phyloP scores from a whole-genome alignment of 345 rosid species.

The Moricandia arvensis region DNA sequence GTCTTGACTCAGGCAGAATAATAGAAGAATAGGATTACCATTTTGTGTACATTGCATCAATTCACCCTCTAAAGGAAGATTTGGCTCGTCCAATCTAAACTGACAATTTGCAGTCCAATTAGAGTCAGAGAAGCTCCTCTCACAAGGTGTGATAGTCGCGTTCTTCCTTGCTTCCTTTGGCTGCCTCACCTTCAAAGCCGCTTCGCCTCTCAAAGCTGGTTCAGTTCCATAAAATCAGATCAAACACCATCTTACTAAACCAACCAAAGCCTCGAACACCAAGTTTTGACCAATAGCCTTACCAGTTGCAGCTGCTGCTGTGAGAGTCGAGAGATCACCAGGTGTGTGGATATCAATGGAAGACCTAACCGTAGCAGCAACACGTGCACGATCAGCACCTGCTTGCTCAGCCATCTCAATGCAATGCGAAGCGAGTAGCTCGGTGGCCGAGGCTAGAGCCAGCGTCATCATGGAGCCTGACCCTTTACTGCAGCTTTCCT shows the following conservation, averaged over 20 bases:
- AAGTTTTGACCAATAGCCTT: too few relatives aligned
- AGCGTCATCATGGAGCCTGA: constrained; percentile 56
- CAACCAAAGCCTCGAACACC: not conserved
- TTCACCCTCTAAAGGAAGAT: constrained; percentile 37
- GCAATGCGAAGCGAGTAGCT: constrained; percentile 85
- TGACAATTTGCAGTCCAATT: constrained; percentile 41
- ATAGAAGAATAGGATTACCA: constrained; percentile 33
- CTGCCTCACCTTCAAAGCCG: constrained; percentile 66
- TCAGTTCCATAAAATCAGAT: not conserved
- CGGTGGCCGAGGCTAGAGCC: constrained; percentile 84
- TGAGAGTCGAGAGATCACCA: constrained; percentile 82
- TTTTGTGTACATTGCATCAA: constrained; percentile 35
- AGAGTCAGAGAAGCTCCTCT: constrained; percentile 55
- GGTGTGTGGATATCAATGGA: constrained; percentile 72
- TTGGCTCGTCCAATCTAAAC: constrained; percentile 30
- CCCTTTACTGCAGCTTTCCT: constrained; percentile 44
- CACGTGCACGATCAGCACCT: constrained; percentile 65
- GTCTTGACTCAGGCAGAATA: not conserved
- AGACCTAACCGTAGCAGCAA: constrained; percentile 64
- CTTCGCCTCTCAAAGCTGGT: constrained; percentile 90
- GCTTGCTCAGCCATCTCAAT: constrained; percentile 76
- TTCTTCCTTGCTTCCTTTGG: constrained; percentile 84
- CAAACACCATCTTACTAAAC: constrained; percentile 9
- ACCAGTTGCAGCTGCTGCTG: constrained; percentile 92
- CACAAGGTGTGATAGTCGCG: constrained; percentile 80